These are phyloP conservation scores for Coemansia sp. DNA, from an alignment of 192 early-diverging fungal species.

Conservation along the genomic window DNA sequence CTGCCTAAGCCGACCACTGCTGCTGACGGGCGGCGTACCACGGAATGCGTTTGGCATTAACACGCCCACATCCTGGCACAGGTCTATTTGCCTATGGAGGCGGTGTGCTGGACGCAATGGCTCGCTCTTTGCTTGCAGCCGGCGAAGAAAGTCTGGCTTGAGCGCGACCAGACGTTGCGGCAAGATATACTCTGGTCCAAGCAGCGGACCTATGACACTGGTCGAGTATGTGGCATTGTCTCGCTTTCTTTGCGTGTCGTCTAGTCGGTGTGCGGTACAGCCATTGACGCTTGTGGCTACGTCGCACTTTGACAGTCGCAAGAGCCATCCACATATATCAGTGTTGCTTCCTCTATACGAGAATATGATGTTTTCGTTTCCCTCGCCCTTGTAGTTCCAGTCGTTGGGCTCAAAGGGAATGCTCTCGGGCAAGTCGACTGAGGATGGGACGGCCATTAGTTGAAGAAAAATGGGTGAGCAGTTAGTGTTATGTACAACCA, in stretches of 20 bases:
- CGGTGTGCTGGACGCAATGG: slow-evolving; percentile 51
- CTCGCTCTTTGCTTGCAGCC: slow-evolving; percentile 32
- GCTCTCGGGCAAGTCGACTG: neutral
- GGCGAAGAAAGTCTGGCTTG: slow-evolving; percentile 36
- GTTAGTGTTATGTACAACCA: neutral
- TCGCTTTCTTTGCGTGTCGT: slow-evolving; percentile 1
- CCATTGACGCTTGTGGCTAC: slow-evolving; percentile 16
- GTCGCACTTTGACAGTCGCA: slow-evolving; percentile 34
- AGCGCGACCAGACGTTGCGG: slow-evolving; percentile 28
- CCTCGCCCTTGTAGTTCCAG: slow-evolving; percentile 74
- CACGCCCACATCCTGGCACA: slow-evolving; percentile 41
- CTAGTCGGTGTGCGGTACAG: slow-evolving; percentile 13
- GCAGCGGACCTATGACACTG: slow-evolving; percentile 52
- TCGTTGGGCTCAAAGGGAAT: slow-evolving; percentile 21
- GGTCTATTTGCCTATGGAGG: slow-evolving; percentile 52
- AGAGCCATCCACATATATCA: slow-evolving; percentile 25
- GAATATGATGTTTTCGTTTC: slow-evolving; percentile 72
- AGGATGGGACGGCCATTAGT: slow-evolving; percentile 1
- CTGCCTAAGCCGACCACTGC: neutral
- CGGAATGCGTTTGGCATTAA: slow-evolving; percentile 56
- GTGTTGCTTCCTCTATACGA: slow-evolving; percentile 56
- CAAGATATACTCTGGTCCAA: slow-evolving; percentile 56
- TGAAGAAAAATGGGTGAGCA: neutral
- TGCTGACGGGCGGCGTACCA: slow-evolving; percentile 8
- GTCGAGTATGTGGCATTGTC: slow-evolving; percentile 25